A percentile compares a stretch with the other conserved stretches of the same genome.
phyloP scores from a whole-genome alignment of 768 basidiomycete species.

The Amanita phalloides region DNA sequence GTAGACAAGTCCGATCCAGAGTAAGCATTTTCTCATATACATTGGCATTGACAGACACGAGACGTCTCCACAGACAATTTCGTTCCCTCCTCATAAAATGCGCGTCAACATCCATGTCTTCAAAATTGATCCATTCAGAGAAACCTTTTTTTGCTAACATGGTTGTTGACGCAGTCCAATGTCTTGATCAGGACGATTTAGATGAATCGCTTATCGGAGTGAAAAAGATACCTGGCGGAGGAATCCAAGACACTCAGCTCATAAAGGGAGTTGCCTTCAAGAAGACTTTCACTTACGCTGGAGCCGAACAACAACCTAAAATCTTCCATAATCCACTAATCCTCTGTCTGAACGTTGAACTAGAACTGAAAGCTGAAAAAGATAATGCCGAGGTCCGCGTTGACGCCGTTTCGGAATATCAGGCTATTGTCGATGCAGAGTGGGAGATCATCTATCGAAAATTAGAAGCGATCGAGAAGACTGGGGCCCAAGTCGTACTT shows the following conservation, averaged over 20 bases:
- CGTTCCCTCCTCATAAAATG: conserved; percentile 91
- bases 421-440: conserved; percentile 98
- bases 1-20: conserved; percentile 86
- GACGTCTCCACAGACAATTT: conserved; percentile 55
- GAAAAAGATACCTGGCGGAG: conserved; percentile 96
- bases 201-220: conserved; percentile 95
- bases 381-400: conserved; percentile 99
- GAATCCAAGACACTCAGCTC: conserved; percentile 91
- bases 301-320: conserved; percentile 98
- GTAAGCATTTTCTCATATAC: conserved; percentile 35
- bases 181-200: conserved; percentile 84
- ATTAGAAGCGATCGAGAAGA: conserved; percentile 89
- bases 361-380: conserved; percentile 98
- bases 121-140: conserved; percentile 96
- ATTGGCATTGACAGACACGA: conserved; percentile 1
- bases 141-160: conserved; percentile 98
- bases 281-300: conserved; percentile 98
- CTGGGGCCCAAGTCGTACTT: conserved; percentile 94
- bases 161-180: conserved; percentile 96
- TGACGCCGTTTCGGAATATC: conserved; percentile 94
- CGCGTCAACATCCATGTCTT: conserved; percentile 99
- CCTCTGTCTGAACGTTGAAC: conserved; percentile 91
- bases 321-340: conserved; percentile 82
- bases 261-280: conserved; percentile 94
- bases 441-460: conserved; percentile 99